Evolutionary conservation across 1,284 basidiomycete genomes (phyloP), one percentile per base, ranked within the genome.

Genomic region (Dichomitus squalens): DNA sequence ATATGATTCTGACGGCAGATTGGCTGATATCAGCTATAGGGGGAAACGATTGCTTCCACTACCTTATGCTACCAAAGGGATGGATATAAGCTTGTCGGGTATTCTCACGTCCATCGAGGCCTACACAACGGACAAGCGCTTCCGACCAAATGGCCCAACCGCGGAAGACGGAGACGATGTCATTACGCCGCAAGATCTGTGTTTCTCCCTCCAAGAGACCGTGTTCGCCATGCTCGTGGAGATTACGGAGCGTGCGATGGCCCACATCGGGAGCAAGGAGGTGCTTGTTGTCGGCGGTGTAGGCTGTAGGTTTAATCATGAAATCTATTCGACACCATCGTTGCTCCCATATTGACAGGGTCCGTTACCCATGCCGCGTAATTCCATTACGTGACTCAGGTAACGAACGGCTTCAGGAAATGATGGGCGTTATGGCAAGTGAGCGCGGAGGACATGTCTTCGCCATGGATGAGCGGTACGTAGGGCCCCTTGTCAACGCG

Each of bases 221-320:
- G 88, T 98, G 2, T 99, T 94, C 73, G 93, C 96, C 0, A 99
- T 99, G 97, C 81, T 99, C 3, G 97, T 99, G 20, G 97, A 99
- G 75, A 99, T 98, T 58, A 99, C 97, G 0, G 97, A 99, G 73
- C 83, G 97, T 41, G 97, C 97, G 0, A 98, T 99, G 96, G 97
- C 97, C 20, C 97, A 99, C 73, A 96, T 98, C 25, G 94, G 93
- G 3, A 95, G 93, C 65, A 92, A 86, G 68, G 96, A 99, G 70
- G 96, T 98, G 0, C 83, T 99, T 41, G 96, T 99, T 57, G 97
- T 99, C 11, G 97, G 97, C 3, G 97, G 97, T 39, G 97, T 99
- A 14, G 97, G 97, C n/a, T 95, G 95, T 95, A 71, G 77, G 92
- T 83, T 40, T 47, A 18, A 20, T 18, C 44, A 34, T 20, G 23